These are phyloP conservation scores for Venturia aucupariae DNA, from an alignment of 2,329 filamentous ascomycete genomes.

Conservation along the genomic window DNA sequence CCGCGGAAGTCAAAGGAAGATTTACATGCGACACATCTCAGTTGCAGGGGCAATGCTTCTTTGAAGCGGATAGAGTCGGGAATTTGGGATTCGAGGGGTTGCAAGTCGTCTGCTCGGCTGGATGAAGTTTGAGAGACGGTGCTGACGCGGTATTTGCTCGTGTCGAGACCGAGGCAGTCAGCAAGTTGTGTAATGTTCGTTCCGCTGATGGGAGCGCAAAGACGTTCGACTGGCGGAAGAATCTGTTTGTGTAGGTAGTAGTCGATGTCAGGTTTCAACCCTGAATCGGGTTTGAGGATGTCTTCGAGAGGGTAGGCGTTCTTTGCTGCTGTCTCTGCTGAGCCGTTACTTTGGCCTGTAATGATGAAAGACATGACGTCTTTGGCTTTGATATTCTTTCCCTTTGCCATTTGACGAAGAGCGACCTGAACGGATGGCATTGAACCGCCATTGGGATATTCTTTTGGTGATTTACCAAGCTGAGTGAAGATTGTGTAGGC, in stretches of 20 bases:
- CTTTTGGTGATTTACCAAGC: slow-evolving; percentile 84
- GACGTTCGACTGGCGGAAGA: slow-evolving; percentile 91
- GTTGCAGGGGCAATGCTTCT: slow-evolving; percentile 63
- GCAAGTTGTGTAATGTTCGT: slow-evolving; percentile 86
- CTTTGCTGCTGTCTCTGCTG: slow-evolving; percentile 64
- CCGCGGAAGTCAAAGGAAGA: slow-evolving; percentile 66
- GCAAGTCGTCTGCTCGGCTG: slow-evolving; percentile 51
- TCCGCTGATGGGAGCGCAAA: slow-evolving; percentile 89
- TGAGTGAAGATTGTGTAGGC: slow-evolving; percentile 99
- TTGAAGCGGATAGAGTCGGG: slow-evolving; percentile 85
- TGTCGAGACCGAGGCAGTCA: slow-evolving; percentile 87
- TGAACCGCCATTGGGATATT: slow-evolving; percentile 86
- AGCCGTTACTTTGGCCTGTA: slow-evolving; percentile 58
- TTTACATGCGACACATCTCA: slow-evolving; percentile 78
- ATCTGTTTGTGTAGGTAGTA: slow-evolving; percentile 99
- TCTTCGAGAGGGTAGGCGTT: slow-evolving; percentile 83
- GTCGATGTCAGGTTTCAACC: slow-evolving; percentile 80
- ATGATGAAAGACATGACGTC: slow-evolving; percentile 97
- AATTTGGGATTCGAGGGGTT: slow-evolving; percentile 88
- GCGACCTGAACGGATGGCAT: slow-evolving; percentile 98
- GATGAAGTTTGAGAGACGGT: slow-evolving; percentile 48
- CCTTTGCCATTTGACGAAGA: slow-evolving; percentile 73
- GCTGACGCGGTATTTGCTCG: slow-evolving; percentile 72
- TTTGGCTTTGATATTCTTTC: slow-evolving; percentile 81
- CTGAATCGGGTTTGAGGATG: slow-evolving; percentile 66